phyloP scores from a whole-genome alignment of 345 rosid genomes.

The Bruguiera gymnorhiza region DNA sequence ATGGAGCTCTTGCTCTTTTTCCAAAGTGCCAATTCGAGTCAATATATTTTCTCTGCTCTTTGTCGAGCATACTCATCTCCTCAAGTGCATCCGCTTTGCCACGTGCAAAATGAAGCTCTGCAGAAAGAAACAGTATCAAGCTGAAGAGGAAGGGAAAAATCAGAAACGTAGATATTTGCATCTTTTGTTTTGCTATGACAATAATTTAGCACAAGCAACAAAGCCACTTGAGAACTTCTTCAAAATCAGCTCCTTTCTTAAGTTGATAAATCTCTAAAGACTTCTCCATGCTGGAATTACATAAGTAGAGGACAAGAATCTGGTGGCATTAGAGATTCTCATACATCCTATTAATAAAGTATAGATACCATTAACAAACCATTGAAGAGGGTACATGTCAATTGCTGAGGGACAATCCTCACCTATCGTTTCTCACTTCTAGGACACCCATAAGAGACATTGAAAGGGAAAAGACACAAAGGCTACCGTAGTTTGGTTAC shows the following conservation, averaged over 20 bases:
- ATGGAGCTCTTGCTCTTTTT: conserved; percentile 16
- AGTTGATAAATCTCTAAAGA: conserved; percentile 55
- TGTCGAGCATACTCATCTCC: conserved; percentile 38
- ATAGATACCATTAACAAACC: too few species aligned
- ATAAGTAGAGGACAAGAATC: background rate
- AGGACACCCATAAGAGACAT: too few species aligned
- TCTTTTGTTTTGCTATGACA: background rate
- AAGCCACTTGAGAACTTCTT: conserved; percentile 44
- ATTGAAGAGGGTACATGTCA: too few species aligned
- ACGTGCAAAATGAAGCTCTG: conserved; percentile 39
- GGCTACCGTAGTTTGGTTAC: too few species aligned
- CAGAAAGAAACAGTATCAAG: conserved; percentile 34
- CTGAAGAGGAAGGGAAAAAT: conserved; percentile 6
- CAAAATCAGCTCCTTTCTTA: conserved; percentile 30
- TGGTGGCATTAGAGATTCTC: background rate
- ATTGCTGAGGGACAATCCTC: too few species aligned
- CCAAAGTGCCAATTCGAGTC: conserved; percentile 30
- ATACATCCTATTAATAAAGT: background rate
- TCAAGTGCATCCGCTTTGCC: conserved; percentile 32
- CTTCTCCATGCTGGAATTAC: conserved; percentile 47
- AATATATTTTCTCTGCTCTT: conserved; percentile 44
- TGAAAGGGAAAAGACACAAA: too few species aligned
- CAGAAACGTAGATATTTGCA: background rate
- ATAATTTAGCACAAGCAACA: conserved; percentile 12
- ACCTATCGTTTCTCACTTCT: too few species aligned